Conservation (phyloP, 2,329 filamentous ascomycete genomes). For the Epichloe brachyelytri region DNA sequence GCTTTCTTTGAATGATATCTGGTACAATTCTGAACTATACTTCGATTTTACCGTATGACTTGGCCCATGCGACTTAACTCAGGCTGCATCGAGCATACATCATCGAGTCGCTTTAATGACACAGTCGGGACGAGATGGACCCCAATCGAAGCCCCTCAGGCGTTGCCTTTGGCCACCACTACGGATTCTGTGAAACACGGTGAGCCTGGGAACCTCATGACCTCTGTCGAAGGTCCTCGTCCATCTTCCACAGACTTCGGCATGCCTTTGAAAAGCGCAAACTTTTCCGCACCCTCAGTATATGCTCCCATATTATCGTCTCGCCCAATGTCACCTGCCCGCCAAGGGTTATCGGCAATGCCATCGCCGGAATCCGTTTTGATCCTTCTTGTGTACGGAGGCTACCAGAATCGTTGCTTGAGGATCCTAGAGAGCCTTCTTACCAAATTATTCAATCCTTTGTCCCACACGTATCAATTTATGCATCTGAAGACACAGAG, state of each 20-base stretch:
- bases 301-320: constrained; percentile 56
- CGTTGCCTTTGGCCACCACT: constrained; percentile 54
- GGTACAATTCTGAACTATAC: background rate
- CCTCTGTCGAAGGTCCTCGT: constrained; percentile 33
- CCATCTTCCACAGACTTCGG: constrained; percentile 39
- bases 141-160: constrained; percentile 55
- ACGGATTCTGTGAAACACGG: constrained; percentile 35
- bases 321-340: constrained; percentile 53
- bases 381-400: constrained; percentile 31
- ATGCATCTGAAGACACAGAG: constrained; percentile 78
- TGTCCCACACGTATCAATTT: constrained; percentile 77
- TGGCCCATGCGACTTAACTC: background rate
- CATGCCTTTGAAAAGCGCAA: constrained; percentile 40
- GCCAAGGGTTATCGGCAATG: constrained; percentile 44
- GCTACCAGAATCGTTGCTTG: constrained; percentile 29
- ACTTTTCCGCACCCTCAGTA: constrained; percentile 46
- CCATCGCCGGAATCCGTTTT: constrained; percentile 45
- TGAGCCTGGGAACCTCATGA: constrained; percentile 47
- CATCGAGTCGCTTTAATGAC: constrained; percentile 44
- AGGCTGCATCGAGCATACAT: constrained; percentile 1
- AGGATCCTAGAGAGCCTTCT: constrained; percentile 40
- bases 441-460: constrained; percentile 71
- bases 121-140: constrained; percentile 49
- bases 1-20: background rate
- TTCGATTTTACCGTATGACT: constrained; percentile 10